These are phyloP conservation scores for Pyracantha coccinea DNA, from an alignment of 331 rosid genomes.

Conservation along the genomic window DNA sequence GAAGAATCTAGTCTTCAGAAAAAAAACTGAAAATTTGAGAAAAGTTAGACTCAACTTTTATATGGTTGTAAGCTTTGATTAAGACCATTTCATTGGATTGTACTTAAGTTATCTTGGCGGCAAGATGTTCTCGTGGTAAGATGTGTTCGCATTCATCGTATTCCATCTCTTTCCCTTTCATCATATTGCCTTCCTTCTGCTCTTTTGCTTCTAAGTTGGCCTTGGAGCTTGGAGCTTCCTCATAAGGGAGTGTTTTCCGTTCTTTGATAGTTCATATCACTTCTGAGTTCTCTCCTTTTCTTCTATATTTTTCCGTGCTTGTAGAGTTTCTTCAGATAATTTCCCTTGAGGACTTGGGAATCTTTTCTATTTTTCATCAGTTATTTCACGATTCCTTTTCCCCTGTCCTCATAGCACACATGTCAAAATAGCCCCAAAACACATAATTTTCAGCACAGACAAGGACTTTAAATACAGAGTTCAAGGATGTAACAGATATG, in stretches of 20 bases:
- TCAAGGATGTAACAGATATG: neutral
- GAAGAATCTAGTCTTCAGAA: slow-evolving; percentile 11
- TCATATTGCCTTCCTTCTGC: neutral
- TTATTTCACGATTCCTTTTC: neutral
- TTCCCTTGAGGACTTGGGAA: neutral
- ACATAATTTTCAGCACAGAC: neutral
- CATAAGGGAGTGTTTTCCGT: neutral
- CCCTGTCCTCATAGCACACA: slow-evolving; percentile 7
- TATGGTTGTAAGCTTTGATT: neutral
- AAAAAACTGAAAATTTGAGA: neutral
- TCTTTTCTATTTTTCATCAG: neutral
- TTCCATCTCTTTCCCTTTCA: neutral
- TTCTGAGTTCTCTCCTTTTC: slow-evolving; percentile 10
- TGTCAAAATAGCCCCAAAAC: slow-evolving; percentile 18
- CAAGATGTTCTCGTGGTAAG: neutral
- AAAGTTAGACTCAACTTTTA: neutral
- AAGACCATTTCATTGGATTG: neutral
- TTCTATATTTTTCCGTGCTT: slow-evolving; percentile 7
- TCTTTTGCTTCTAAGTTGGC: neutral
- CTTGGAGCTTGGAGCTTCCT: neutral
- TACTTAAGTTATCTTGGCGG: neutral
- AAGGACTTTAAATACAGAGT: neutral
- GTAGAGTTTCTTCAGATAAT: neutral
- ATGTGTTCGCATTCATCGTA: neutral
- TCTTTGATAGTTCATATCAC: neutral